Conservation (phyloP, 352 stramenopile genomes). For the Globisporangium canariense region DNA sequence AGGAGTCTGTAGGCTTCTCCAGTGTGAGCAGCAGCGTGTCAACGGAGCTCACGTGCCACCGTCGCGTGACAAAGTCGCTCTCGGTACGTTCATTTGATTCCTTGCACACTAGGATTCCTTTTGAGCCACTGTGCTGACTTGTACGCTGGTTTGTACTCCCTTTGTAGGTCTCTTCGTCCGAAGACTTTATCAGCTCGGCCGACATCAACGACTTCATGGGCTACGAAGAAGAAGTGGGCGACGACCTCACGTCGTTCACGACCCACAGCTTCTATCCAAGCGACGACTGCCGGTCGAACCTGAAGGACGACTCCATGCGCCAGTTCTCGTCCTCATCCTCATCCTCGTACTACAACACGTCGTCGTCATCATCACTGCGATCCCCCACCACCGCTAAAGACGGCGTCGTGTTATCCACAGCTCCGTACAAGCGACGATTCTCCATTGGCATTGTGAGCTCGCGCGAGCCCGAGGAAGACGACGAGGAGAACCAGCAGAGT, state of each 20-base stretch:
- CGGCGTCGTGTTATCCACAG: neutral
- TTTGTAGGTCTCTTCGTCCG: slow-evolving; percentile 16
- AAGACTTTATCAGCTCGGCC: slow-evolving; percentile 27
- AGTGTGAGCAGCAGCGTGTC: slow-evolving; percentile 65
- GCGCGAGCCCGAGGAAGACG: slow-evolving; percentile 18
- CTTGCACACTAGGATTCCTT: neutral
- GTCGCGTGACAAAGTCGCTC: slow-evolving; percentile 46
- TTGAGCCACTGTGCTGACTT: neutral
- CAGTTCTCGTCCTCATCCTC: slow-evolving; percentile 7
- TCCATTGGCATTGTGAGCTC: slow-evolving; percentile 12
- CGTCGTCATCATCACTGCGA: neutral
- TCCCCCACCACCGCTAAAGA: neutral
- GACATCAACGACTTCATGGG: slow-evolving; percentile 53
- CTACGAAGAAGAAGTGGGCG: slow-evolving; percentile 44
- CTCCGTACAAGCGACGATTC: slow-evolving; percentile 2
- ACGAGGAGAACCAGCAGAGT: slow-evolving; percentile 10
- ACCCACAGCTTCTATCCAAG: slow-evolving; percentile 31
- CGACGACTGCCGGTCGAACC: slow-evolving; percentile 9
- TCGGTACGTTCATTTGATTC: slow-evolving; percentile 34
- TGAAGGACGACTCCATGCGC: slow-evolving; percentile 4
- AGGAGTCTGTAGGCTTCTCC: slow-evolving; percentile 33
- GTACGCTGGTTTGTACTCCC: neutral
- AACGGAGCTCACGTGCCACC: slow-evolving; percentile 50
- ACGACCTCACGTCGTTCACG: slow-evolving; percentile 42
- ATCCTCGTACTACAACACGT: slow-evolving; percentile 13